Evolutionary conservation across 768 basidiomycete species (phyloP).

Genomic region (Pisolithus sp.): DNA sequence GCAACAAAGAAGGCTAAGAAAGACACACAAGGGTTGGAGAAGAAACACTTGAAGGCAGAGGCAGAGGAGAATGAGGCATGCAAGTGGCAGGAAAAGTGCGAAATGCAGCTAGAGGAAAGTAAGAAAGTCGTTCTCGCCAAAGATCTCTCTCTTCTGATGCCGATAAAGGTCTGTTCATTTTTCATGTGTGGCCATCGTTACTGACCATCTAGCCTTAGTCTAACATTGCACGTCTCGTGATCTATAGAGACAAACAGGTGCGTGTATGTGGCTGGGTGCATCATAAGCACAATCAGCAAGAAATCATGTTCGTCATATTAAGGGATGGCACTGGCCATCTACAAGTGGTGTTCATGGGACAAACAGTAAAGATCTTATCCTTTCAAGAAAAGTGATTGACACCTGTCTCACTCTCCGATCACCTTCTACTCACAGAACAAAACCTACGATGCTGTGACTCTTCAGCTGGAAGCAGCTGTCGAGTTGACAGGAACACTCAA

Average conservation of each 20-base stretch:
- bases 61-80: constrained; percentile 59
- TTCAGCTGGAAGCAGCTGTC: constrained; percentile 85
- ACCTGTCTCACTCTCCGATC: background rate
- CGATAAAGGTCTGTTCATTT: constrained; percentile 46
- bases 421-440: constrained; percentile 50
- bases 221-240: constrained; percentile 56
- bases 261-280: constrained; percentile 95
- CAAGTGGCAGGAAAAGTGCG: constrained; percentile 66
- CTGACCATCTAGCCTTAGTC: constrained; percentile 35
- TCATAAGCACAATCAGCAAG: constrained; percentile 86
- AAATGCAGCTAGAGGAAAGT: constrained; percentile 79
- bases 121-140: constrained; percentile 78
- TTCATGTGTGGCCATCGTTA: too few species aligned
- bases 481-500: constrained; percentile 84
- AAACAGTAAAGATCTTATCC: constrained; percentile 46
- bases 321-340: constrained; percentile 95
- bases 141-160: constrained; percentile 58
- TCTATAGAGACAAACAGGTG: constrained; percentile 65
- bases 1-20: constrained; percentile 93
- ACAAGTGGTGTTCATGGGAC: constrained; percentile 81
- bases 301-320: constrained; percentile 86
- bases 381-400: background rate
- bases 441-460: constrained; percentile 86
- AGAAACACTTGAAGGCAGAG: constrained; percentile 80
- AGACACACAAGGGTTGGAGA: constrained; percentile 76